phyloP scores from a whole-genome alignment of 148 eudicot genomes.

The Nyssa sinensis region DNA sequence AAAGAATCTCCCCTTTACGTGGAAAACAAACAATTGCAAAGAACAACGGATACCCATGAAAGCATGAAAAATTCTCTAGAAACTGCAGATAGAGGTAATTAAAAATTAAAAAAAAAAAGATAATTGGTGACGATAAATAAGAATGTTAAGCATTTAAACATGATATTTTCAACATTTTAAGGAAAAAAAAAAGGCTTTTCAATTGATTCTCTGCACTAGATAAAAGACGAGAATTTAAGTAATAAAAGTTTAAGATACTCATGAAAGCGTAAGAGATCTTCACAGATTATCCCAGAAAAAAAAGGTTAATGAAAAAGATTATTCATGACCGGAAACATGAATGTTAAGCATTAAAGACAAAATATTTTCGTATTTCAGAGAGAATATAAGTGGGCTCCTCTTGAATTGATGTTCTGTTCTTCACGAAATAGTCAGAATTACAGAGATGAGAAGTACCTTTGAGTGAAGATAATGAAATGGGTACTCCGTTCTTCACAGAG shows the following conservation, averaged over 20 bases:
- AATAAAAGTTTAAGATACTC: not conserved
- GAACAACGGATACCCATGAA: not conserved
- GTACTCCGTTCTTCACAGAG: not conserved
- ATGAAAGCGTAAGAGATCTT: not conserved
- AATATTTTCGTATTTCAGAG: not conserved
- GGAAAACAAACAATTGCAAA: too few species aligned
- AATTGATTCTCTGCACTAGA: not conserved
- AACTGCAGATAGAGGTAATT: not conserved
- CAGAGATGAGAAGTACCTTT: not conserved
- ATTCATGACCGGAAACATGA: not conserved
- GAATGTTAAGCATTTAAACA: not conserved
- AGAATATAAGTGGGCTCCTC: not conserved
- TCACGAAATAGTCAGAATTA: not conserved
- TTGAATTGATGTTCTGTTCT: not conserved
- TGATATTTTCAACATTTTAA: too few species aligned
- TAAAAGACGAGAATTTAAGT: not conserved
- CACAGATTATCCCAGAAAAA: not conserved
- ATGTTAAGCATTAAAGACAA: not conserved
- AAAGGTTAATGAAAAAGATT: not conserved
- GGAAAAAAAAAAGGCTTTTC: too few species aligned
- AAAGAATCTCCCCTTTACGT: too few species aligned
- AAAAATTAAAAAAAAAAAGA: too few species aligned
- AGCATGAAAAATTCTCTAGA: conserved; percentile 9
- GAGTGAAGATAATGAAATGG: not conserved
- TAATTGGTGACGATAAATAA: too few species aligned